These are phyloP conservation scores for Phialophora verrucosa DNA, from an alignment of 2,329 filamentous ascomycete genomes.

Conservation along the genomic window DNA sequence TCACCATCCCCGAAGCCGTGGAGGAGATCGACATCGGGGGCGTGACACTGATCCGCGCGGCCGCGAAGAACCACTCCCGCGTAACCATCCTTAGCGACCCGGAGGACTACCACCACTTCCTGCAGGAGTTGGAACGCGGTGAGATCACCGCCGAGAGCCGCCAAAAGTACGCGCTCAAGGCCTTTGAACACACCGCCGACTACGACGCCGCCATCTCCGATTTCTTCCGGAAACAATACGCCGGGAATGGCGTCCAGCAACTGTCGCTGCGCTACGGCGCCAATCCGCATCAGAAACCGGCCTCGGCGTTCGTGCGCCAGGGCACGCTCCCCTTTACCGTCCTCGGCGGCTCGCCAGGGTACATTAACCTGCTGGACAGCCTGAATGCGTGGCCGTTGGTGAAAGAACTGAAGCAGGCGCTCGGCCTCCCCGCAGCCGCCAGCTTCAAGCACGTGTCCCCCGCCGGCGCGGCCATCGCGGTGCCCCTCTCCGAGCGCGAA, in stretches of 20 bases:
- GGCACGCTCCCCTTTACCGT: slow-evolving; percentile 91
- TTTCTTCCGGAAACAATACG: slow-evolving; percentile 98
- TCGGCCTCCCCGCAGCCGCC: slow-evolving; percentile 86
- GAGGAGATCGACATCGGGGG: slow-evolving; percentile 99
- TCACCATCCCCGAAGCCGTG: slow-evolving; percentile 93
- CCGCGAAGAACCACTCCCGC: slow-evolving; percentile 95
- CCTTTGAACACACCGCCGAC: slow-evolving; percentile 96
- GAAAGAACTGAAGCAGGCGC: slow-evolving; percentile 89
- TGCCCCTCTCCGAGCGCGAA: slow-evolving; percentile 83
- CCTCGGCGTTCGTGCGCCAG: slow-evolving; percentile 77
- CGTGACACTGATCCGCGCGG: slow-evolving; percentile 92
- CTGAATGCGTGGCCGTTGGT: slow-evolving; percentile 97
- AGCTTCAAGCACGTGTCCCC: slow-evolving; percentile 99
- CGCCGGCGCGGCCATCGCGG: slow-evolving; percentile 90
- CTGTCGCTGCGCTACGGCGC: slow-evolving; percentile 88
- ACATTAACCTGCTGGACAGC: slow-evolving; percentile 95
- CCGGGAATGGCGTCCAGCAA: slow-evolving; percentile 81
- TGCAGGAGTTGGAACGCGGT: slow-evolving; percentile 85
- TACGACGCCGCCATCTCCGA: slow-evolving; percentile 94
- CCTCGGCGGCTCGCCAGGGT: slow-evolving; percentile 85
- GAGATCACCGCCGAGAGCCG: slow-evolving; percentile 85
- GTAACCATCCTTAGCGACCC: slow-evolving; percentile 97
- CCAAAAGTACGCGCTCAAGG: slow-evolving; percentile 91
- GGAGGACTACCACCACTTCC: slow-evolving; percentile 89
- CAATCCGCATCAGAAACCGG: slow-evolving; percentile 98